Percentiles rank a stretch among this genome's conserved stretches.
These are phyloP conservation scores for Podaxis mareebaensis DNA, from an alignment of 768 basidiomycete genomes.

Conservation along the genomic window DNA sequence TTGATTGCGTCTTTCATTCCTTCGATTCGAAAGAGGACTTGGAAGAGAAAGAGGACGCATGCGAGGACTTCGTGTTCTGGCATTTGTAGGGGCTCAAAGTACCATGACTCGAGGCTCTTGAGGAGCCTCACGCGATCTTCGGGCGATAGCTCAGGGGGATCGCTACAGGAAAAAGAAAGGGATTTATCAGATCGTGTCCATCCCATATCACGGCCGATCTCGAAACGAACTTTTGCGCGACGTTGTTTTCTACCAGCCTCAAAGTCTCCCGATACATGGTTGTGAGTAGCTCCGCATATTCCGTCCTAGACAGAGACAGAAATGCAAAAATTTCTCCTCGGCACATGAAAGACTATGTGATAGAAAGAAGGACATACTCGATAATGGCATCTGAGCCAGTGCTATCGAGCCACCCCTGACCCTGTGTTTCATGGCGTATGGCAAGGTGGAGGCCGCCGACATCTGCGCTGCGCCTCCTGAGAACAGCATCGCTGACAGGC, in stretches of 20 bases:
- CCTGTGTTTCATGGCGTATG: constrained; percentile 57
- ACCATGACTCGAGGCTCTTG: constrained; percentile 71
- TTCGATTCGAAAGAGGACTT: constrained; percentile 78
- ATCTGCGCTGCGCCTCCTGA: constrained; percentile 74
- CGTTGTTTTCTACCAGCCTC: constrained; percentile 31
- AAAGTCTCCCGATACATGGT: constrained; percentile 85
- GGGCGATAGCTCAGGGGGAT: constrained; percentile 46
- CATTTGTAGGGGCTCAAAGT: constrained; percentile 87
- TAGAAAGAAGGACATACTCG: constrained; percentile 42
- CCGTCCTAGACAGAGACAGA: constrained; percentile 36
- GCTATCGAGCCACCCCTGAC: constrained; percentile 70
- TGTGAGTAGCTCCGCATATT: constrained; percentile 80
- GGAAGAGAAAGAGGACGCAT: constrained; percentile 85
- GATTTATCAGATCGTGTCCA: neutral
- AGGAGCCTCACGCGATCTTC: constrained; percentile 66
- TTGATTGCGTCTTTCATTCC: constrained; percentile 63
- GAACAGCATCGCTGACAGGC: constrained; percentile 10
- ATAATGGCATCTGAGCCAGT: constrained; percentile 32
- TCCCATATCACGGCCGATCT: neutral
- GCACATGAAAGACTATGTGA: neutral
- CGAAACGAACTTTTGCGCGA: constrained; percentile 60
- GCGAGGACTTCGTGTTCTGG: constrained; percentile 80
- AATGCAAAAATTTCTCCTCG: neutral
- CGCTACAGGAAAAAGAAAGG: constrained; percentile 29
- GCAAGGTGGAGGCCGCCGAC: constrained; percentile 87